These are phyloP conservation scores for Phyllosticta citribraziliensis DNA, from an alignment of 2,329 filamentous ascomycete genomes.

Conservation along the genomic window DNA sequence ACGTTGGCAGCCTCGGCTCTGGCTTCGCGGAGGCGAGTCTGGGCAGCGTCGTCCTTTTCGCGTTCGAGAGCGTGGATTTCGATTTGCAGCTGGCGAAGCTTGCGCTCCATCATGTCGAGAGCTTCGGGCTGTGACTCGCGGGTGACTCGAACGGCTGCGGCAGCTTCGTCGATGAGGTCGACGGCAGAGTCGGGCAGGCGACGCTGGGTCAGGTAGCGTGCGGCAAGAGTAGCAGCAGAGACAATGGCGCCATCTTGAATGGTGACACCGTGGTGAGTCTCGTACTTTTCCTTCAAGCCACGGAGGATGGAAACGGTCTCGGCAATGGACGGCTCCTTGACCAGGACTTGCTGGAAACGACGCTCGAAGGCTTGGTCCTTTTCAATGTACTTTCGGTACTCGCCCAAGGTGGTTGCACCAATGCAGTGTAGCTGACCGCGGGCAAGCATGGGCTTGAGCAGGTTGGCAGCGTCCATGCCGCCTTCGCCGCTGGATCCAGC, in stretches of 20 bases:
- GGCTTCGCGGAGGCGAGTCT: conserved; percentile 69
- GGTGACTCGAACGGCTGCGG: conserved; percentile 89
- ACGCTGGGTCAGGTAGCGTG: conserved; percentile 83
- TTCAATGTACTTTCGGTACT: conserved; percentile 98
- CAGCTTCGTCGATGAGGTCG: conserved; percentile 91
- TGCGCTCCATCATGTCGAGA: conserved; percentile 87
- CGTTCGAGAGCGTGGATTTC: conserved; percentile 92
- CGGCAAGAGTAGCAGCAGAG: conserved; percentile 78
- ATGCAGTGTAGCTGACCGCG: conserved; percentile 96
- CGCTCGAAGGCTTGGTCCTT: conserved; percentile 97
- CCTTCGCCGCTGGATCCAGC: conserved; percentile 90
- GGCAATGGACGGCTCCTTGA: conserved; percentile 80
- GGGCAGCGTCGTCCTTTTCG: conserved; percentile 90
- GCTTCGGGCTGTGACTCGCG: conserved; percentile 94
- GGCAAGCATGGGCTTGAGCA: conserved; percentile 96
- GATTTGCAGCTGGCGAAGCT: conserved; percentile 83
- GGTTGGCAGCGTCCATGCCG: conserved; percentile 96
- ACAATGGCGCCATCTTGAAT: conserved; percentile 93
- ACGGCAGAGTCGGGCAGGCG: conserved; percentile 94
- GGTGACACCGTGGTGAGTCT: conserved; percentile 95
- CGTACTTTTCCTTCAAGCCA: conserved; percentile 95
- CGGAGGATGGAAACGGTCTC: conserved; percentile 98
- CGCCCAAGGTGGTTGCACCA: conserved; percentile 85
- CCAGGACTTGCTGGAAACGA: conserved; percentile 94
- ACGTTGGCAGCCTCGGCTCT: conserved; percentile 90